These are phyloP conservation scores for Curvularia eragrostidis DNA, from an alignment of 2,329 filamentous ascomycete species.

Conservation along the genomic window DNA sequence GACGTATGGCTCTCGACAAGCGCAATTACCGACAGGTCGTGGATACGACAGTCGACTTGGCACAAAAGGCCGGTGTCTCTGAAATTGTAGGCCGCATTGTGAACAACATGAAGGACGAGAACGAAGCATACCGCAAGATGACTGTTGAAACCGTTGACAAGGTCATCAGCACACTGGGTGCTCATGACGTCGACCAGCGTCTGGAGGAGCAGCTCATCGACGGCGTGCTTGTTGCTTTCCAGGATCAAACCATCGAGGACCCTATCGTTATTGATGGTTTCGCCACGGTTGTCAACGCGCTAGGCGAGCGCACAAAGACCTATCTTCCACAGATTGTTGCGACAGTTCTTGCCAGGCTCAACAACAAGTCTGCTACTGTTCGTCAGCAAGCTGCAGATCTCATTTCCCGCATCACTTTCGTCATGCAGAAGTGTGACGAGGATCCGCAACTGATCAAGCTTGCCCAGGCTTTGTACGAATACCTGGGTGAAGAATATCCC, in stretches of 20 bases:
- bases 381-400: constrained; percentile 96
- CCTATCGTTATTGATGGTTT: constrained; percentile 97
- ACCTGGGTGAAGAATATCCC: constrained; percentile 97
- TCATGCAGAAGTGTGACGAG: constrained; percentile 98
- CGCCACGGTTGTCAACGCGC: constrained; percentile 93
- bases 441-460: constrained; percentile 96
- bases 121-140: constrained; percentile 98
- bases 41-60: constrained; percentile 95
- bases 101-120: constrained; percentile 96
- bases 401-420: constrained; percentile 95
- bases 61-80: constrained; percentile 95
- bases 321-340: constrained; percentile 97
- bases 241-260: constrained; percentile 97
- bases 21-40: constrained; percentile 98
- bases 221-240: constrained; percentile 93
- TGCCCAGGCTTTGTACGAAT: constrained; percentile 94
- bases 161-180: constrained; percentile 88
- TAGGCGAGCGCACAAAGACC: constrained; percentile 91
- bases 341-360: constrained; percentile 93
- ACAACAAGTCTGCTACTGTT: constrained; percentile 97
- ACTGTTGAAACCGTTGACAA: constrained; percentile 98
- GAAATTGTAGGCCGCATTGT: constrained; percentile 95
- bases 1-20: constrained; percentile 95
- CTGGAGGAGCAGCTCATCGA: constrained; percentile 94
- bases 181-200: constrained; percentile 90